phyloP scores from a whole-genome alignment of 805 yeast genomes.

The Torulaspora indica region DNA sequence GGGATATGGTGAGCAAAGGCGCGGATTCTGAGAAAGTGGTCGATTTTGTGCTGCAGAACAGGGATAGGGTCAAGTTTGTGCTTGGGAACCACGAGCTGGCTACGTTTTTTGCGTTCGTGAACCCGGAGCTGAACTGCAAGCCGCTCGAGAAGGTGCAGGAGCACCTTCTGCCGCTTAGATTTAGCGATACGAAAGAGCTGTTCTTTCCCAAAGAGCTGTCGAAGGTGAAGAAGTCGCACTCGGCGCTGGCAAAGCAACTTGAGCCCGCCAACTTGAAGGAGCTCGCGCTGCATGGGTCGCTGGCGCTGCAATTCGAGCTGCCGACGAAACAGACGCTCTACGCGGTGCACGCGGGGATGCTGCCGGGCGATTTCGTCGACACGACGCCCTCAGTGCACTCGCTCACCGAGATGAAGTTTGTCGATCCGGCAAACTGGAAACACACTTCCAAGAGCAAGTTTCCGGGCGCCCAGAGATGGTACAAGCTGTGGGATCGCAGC shows the following conservation, averaged over 20 bases:
- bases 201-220: conserved; percentile 19
- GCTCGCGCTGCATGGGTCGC: conserved; percentile 23
- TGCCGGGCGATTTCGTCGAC: conserved; percentile 51
- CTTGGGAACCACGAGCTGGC: conserved; percentile 87
- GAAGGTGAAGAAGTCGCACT: conserved; percentile 21
- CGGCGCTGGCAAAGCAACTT: conserved; percentile 20
- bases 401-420: conserved; percentile 63
- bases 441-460: conserved; percentile 30
- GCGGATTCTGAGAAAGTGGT: conserved; percentile 66
- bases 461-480: conserved; percentile 46
- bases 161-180: conserved; percentile 14
- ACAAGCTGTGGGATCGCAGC: conserved; percentile 46
- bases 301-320: conserved; percentile 20
- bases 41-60: conserved; percentile 54
- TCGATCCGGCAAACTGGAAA: conserved; percentile 60
- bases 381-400: conserved; percentile 56
- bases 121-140: conserved; percentile 29
- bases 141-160: conserved; percentile 36
- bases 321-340: conserved; percentile 37
- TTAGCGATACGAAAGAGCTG: conserved; percentile 14
- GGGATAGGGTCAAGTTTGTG: conserved; percentile 55
- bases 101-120: conserved; percentile 53
- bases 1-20: conserved; percentile 86
- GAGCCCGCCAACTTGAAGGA: conserved; percentile 18
- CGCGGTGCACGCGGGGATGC: conserved; percentile 80